phyloP scores from a whole-genome alignment of 169 alveolate species.

The Sarcocystis neurona region DNA sequence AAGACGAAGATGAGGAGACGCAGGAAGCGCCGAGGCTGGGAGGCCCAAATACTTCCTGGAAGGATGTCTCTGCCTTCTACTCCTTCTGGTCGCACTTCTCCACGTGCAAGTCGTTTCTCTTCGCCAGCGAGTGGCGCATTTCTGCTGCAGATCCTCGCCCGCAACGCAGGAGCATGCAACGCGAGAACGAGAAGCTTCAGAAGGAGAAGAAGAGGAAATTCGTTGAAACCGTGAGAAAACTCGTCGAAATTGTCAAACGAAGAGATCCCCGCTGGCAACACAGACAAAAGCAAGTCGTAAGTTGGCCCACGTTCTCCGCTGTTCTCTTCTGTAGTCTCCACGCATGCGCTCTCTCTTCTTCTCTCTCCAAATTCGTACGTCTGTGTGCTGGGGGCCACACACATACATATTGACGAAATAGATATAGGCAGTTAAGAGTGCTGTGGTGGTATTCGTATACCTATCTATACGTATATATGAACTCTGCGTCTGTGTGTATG shows the following conservation, averaged over 20 bases:
- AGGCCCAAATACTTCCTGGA: background rate
- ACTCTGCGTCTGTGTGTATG: no score
- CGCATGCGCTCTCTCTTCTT: no score
- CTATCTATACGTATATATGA: no score
- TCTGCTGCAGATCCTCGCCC: background rate
- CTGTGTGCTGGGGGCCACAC: no score
- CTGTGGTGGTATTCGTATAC: no score
- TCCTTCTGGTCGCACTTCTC: conserved; percentile 42
- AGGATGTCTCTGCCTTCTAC: conserved; percentile 43
- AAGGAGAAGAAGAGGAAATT: conserved; percentile 59
- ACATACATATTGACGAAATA: no score
- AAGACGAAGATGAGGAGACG: background rate
- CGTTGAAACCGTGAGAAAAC: conserved; percentile 50
- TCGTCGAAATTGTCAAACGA: conserved; percentile 47
- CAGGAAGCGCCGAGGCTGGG: conserved; percentile 33
- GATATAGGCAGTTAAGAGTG: no score
- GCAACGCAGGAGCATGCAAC: conserved; percentile 12
- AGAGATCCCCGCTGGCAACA: conserved; percentile 60
- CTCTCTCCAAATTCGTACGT: no score
- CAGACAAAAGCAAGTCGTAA: background rate
- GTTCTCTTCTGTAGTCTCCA: no score
- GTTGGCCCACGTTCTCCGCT: no score
- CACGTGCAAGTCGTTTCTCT: conserved; percentile 2
- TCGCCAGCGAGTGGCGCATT: conserved; percentile 16
- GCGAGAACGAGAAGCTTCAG: conserved; percentile 51